Evolutionary conservation across 257 asterid species (phyloP), one percentile per base, ranked within the genome.

Genomic region (Solanum pennellii): DNA sequence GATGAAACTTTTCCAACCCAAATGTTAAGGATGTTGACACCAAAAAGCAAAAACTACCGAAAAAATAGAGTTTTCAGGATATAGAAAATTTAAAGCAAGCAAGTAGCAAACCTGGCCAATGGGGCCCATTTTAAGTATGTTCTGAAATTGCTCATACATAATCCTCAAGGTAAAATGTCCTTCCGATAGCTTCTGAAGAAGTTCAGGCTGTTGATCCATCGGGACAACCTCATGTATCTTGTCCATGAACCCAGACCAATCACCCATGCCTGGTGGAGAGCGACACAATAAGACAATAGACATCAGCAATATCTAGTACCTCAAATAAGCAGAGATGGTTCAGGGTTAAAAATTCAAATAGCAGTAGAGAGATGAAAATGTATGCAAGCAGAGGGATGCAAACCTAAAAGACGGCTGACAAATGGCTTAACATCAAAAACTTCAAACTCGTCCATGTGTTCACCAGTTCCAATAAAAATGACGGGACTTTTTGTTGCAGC

Each of bases 401-500:
- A 74, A 97, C 99, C 99, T 93, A 96, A 91, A 88, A 97, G 96
- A 62, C 99, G 98, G 93, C 99, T 97, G 84, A 97, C 99, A 89
- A 97, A 97, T 82, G 99, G 99, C 86, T 97, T 95, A 75, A 96
- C 98, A 83, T 97, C 99, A 88, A 97, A 97, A 84, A 95, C 93
- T 92, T 97, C 99, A 88, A 97, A 95, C 89, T 97, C 99, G 35
- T 97, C 97, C 99, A 97, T 97, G 89, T 96, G 99, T 91, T 97
- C 99, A 89, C 99, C 99, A 21, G 98, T 96, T 71, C 99, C 99
- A 7, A 97, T 94, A 89, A 96, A 97, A 90, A 96, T 96, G 89
- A 97, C 92, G 20, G 99, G 99, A 92, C 99, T 97, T 90, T 97
- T 96, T 86, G 99, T 97, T 35, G 98, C 99, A 29, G 99, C 99